Evolutionary conservation across 208 protist species (phyloP).

Genomic region (Trypanosomatidae sp.): DNA sequence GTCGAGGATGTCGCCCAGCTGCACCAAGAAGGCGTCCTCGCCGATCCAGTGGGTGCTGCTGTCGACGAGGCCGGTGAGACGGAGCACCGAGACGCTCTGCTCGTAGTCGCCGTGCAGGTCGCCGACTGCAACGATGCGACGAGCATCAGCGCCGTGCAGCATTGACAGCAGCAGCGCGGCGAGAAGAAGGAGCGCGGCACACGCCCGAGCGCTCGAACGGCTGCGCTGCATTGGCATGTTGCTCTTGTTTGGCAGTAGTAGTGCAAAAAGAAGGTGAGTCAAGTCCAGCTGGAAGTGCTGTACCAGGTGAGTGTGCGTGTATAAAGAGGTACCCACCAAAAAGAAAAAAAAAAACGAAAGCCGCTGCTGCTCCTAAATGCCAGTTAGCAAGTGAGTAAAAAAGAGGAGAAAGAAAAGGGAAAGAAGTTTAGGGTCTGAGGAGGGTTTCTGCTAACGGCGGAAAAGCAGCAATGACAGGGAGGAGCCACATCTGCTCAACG

Average conservation of each 20-base stretch:
- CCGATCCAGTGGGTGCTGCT: slow-evolving; percentile 75
- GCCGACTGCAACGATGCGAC: slow-evolving; percentile 74
- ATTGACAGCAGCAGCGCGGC: slow-evolving; percentile 4
- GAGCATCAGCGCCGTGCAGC: slow-evolving; percentile 21
- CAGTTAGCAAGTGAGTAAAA: too few species aligned
- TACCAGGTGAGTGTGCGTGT: too few species aligned
- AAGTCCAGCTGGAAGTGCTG: too few species aligned
- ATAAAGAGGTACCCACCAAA: too few species aligned
- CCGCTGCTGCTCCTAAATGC: too few species aligned
- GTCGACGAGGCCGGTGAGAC: slow-evolving; percentile 72
- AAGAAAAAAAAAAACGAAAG: background rate
- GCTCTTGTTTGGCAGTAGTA: too few species aligned
- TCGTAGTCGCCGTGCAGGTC: slow-evolving; percentile 91
- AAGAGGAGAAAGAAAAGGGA: too few species aligned
- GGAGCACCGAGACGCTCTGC: slow-evolving; percentile 66
- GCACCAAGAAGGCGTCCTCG: slow-evolving; percentile 75
- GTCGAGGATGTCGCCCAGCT: slow-evolving; percentile 93
- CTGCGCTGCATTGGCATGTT: too few species aligned
- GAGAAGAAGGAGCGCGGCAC: background rate
- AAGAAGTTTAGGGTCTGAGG: background rate
- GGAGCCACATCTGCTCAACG: too few species aligned
- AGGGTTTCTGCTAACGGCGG: background rate
- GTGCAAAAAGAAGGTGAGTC: too few species aligned
- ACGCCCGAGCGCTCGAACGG: too few species aligned
- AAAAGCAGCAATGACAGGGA: background rate